Conservation (phyloP, 2,329 filamentous ascomycete genomes). For the Rhinocladiella similis region DNA sequence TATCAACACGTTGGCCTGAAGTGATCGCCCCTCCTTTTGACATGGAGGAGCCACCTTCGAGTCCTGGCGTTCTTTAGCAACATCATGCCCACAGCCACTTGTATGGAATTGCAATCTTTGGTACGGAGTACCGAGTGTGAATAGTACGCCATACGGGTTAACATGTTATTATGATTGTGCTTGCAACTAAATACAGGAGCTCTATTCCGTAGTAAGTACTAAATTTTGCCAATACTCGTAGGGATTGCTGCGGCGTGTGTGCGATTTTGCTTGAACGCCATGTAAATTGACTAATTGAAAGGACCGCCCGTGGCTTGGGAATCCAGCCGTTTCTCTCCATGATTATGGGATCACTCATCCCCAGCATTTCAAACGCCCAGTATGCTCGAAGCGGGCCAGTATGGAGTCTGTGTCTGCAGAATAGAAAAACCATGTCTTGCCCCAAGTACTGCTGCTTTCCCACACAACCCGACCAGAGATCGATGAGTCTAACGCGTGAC, state of each 20-base stretch:
- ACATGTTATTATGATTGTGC: too few species aligned
- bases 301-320: neutral
- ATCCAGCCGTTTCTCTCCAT: conserved; percentile 4
- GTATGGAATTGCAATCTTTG: neutral
- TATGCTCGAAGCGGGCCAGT: conserved; percentile 19
- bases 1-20: too few species aligned
- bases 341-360: conserved; percentile 3
- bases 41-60: too few species aligned
- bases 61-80: too few species aligned
- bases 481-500: neutral
- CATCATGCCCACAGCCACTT: neutral
- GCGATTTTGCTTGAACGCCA: conserved; percentile 15
- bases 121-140: too few species aligned
- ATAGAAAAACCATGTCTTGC: conserved; percentile 3
- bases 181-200: too few species aligned
- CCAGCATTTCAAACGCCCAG: conserved; percentile 16
- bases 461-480: neutral
- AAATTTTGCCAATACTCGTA: neutral
- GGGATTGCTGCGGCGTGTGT: conserved; percentile 7
- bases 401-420: conserved; percentile 2
- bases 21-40: too few species aligned
- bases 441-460: neutral
- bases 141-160: too few species aligned
- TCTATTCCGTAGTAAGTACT: neutral
- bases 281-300: conserved; percentile 3